Conservation (phyloP, 2,329 filamentous ascomycete species). For the Biscogniauxia sp. region DNA sequence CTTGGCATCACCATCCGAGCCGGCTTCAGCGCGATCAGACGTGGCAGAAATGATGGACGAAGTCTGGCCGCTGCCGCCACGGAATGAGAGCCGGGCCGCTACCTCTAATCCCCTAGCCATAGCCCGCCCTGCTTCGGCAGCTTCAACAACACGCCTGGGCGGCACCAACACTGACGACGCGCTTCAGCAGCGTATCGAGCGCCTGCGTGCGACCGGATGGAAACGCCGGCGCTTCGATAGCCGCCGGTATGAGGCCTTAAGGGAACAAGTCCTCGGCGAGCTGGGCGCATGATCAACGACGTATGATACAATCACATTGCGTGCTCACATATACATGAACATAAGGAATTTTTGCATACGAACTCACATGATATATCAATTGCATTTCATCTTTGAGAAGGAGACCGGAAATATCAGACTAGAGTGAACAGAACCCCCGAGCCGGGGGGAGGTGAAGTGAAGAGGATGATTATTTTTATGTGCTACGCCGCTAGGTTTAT, state of each 20-base stretch:
- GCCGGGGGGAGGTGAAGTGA: neutral
- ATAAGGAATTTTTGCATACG: neutral
- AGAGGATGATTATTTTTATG: neutral
- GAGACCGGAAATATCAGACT: too few species aligned
- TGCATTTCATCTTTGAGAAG: neutral
- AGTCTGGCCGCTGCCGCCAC: neutral
- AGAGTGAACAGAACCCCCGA: neutral
- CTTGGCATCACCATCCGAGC: neutral
- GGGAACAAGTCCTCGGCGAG: conserved; percentile 52
- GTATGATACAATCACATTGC: neutral
- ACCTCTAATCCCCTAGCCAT: neutral
- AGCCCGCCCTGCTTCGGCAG: conserved; percentile 12
- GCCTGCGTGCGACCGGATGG: conserved; percentile 54
- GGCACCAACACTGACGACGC: conserved; percentile 22
- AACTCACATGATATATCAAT: conserved; percentile 5
- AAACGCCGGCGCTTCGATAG: conserved; percentile 54
- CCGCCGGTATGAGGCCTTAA: conserved; percentile 50
- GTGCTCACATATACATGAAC: neutral
- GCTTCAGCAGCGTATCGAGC: conserved; percentile 51
- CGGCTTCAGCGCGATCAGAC: conserved; percentile 2
- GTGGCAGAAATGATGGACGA: neutral
- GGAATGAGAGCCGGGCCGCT: neutral
- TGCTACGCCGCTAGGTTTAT: neutral
- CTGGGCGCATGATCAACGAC: conserved; percentile 32
- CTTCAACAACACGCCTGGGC: conserved; percentile 13